Evolutionary conservation across 257 asterid genomes (phyloP).

Genomic region (Mentha longifolia): DNA sequence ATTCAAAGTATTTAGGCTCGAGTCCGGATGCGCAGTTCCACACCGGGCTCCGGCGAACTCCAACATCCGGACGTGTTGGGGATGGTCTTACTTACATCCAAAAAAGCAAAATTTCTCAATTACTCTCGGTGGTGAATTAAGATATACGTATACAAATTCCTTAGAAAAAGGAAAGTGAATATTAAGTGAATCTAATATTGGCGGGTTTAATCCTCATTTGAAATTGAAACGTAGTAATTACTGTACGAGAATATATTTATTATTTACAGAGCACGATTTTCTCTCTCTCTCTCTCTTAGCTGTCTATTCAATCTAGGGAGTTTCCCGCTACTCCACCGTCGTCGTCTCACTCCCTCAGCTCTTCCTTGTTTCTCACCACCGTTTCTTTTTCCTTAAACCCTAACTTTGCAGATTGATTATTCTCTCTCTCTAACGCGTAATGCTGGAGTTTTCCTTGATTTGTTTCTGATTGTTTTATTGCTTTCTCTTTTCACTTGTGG

Average conservation of each 20-base stretch:
- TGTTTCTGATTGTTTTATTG: neutral
- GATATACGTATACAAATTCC: too few relatives aligned
- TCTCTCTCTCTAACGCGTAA: constrained; percentile 27
- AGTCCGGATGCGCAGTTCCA: too few relatives aligned
- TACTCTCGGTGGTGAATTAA: too few relatives aligned
- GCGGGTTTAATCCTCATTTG: constrained; percentile 11
- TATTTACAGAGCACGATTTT: neutral
- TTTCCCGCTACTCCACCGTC: constrained; percentile 51
- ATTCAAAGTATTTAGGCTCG: too few relatives aligned
- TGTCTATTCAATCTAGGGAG: constrained; percentile 42
- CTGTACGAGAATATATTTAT: neutral
- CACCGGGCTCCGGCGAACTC: too few relatives aligned
- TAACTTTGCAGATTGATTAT: constrained; percentile 29
- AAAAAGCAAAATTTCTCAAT: too few relatives aligned
- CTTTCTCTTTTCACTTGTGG: neutral
- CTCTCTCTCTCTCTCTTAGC: constrained; percentile 37
- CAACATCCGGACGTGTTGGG: too few relatives aligned
- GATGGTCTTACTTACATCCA: too few relatives aligned
- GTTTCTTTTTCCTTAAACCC: constrained; percentile 38
- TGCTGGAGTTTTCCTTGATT: constrained; percentile 3
- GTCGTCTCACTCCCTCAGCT: constrained; percentile 34
- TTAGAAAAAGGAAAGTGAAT: neutral
- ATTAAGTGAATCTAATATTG: constrained; percentile 16
- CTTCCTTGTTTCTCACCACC: constrained; percentile 30
- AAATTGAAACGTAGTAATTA: too few relatives aligned